Conservation (phyloP, 1,139 yeast genomes). For the Candida freyschussii region DNA sequence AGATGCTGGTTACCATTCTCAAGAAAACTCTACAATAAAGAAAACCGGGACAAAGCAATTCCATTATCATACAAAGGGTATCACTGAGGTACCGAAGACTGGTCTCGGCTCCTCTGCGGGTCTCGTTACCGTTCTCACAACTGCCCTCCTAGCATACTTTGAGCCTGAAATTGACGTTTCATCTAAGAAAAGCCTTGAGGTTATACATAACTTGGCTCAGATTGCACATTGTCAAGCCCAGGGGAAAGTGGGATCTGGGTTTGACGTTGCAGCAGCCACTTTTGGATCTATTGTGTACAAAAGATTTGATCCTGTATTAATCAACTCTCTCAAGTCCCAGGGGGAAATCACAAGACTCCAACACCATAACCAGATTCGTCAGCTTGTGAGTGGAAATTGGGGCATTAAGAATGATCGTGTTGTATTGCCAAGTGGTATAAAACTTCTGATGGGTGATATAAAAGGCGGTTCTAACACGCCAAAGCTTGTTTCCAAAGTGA, state of each 20-base stretch:
- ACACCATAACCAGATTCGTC: conserved; percentile 29
- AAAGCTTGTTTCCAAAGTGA: conserved; percentile 71
- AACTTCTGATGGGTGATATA: conserved; percentile 88
- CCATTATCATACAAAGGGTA: conserved; percentile 53
- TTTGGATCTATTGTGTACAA: conserved; percentile 83
- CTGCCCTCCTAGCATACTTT: conserved; percentile 57
- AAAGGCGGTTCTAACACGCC: conserved; percentile 94
- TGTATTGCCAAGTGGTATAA: conserved; percentile 60
- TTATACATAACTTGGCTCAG: conserved; percentile 79
- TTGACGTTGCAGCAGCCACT: conserved; percentile 94
- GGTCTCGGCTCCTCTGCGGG: conserved; percentile 98
- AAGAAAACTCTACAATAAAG: conserved; percentile 39
- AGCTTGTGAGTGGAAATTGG: conserved; percentile 54
- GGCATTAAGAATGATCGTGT: conserved; percentile 48
- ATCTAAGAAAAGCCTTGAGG: conserved; percentile 22
- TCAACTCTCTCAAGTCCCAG: conserved; percentile 36
- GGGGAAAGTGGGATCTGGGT: conserved; percentile 92
- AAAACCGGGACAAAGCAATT: conserved; percentile 41
- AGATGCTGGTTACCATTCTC: conserved; percentile 89
- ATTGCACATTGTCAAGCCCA: conserved; percentile 92
- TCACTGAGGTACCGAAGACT: conserved; percentile 79
- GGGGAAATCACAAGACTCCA: conserved; percentile 12
- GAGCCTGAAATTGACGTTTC: conserved; percentile 31
- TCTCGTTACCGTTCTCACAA: conserved; percentile 71
- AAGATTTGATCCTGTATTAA: conserved; percentile 58